Base-by-base conservation (phyloP, 306 rosid species). In the Ziziphus jujuba region DNA sequence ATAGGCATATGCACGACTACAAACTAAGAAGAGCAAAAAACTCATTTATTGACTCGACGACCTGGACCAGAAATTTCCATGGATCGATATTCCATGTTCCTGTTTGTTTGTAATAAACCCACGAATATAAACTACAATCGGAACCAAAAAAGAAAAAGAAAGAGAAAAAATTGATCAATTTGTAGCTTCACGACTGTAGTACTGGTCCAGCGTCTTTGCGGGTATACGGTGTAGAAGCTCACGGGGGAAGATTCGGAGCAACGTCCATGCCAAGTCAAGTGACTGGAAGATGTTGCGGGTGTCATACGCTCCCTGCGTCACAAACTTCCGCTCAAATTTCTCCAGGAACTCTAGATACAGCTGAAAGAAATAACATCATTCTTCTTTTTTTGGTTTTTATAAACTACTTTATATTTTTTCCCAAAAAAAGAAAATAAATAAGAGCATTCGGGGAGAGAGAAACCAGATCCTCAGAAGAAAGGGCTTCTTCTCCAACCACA, bases 221-320 rank as follows among this genome's bases (percentile, higher is more conserved):
- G 55, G 55, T 16, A 50, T 17, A 50, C 55, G 55, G 21, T 50
- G 55, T n/a, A 50, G 54, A 49, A 49, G 54, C 20, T 50, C 55
- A 50, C 55, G 23, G 55, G 23, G 55, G 55, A 50, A 50, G 5
- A 50, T 50, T 7, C 55, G 55, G 5, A 50, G 55, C 11, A 50
- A 50, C 0, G 55, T 50, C 55, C 55, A 50, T 50, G 55, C 55
- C 55, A 50, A 50, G 22, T 50, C 54, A 50, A 50, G 55, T 50
- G 55, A 50, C 55, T 50, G 23, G 21, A 50, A 50, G 20, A 50
- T 50, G 22, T 6, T 50, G 20, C 55, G 55, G n/a, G 55, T 50
- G 55, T 50, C 55, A 16, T 50, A 50, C 20, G 55, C 55, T 10
- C 55, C 55, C 22, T 50, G 55, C 17, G 55, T 19, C 20, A 17